These are phyloP conservation scores for Aspergillus ochraceoroseus DNA, from an alignment of 2,329 filamentous ascomycete species.

Conservation along the genomic window DNA sequence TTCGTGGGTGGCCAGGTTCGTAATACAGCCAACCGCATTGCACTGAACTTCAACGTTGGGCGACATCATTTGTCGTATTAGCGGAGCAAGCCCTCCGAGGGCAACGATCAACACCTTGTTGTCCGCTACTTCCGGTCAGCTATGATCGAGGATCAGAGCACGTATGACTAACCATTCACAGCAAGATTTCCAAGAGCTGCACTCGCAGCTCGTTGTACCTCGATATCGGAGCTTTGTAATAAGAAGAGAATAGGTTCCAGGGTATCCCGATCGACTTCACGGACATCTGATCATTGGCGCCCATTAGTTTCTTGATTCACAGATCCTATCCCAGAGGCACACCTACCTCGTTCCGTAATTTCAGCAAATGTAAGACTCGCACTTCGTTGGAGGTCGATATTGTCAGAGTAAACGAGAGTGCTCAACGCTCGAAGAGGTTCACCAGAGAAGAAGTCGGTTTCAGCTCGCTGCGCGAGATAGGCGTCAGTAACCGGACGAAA, in stretches of 20 bases:
- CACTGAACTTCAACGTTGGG: slow-evolving; percentile 97
- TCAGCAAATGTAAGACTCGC: slow-evolving; percentile 98
- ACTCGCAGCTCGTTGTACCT: slow-evolving; percentile 93
- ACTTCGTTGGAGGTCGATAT: slow-evolving; percentile 94
- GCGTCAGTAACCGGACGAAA: slow-evolving; percentile 21
- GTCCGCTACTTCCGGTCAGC: slow-evolving; percentile 65
- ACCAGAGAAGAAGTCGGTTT: slow-evolving; percentile 97
- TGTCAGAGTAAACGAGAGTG: slow-evolving; percentile 96
- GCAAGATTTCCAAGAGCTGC: slow-evolving; percentile 93
- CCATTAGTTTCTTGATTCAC: too few relatives aligned
- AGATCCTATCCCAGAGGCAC: neutral
- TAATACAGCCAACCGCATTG: slow-evolving; percentile 98
- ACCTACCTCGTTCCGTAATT: slow-evolving; percentile 89
- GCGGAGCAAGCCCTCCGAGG: slow-evolving; percentile 78
- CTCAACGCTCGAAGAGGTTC: slow-evolving; percentile 89
- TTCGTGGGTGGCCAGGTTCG: slow-evolving; percentile 94
- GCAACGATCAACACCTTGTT: slow-evolving; percentile 97
- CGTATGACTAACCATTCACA: slow-evolving; percentile 68
- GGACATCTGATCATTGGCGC: slow-evolving; percentile 64
- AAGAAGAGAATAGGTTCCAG: slow-evolving; percentile 94
- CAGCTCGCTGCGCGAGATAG: slow-evolving; percentile 62
- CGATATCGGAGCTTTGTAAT: slow-evolving; percentile 89
- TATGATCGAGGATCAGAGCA: slow-evolving; percentile 15
- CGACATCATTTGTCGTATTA: slow-evolving; percentile 98
- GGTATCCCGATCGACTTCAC: slow-evolving; percentile 90